Conservation (phyloP, 169 alveolate species). For the Plasmodium berghei region DNA sequence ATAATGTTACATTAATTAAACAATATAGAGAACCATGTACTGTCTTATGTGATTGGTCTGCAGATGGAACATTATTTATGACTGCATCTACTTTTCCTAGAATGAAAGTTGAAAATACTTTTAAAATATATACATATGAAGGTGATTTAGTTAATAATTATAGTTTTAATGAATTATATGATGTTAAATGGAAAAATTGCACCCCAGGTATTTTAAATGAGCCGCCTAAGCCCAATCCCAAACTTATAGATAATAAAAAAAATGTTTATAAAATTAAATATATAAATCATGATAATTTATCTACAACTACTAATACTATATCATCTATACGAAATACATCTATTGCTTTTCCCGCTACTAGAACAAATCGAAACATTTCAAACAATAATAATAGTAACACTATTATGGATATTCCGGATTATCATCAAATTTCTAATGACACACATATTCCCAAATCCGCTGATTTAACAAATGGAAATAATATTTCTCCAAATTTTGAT, state of each 20-base stretch:
- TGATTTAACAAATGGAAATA: no score
- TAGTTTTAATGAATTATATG: constrained; percentile 46
- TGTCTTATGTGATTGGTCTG: constrained; percentile 86
- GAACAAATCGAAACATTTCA: no score
- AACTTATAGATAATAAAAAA: constrained; percentile 31
- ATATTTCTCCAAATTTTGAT: no score
- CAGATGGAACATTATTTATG: constrained; percentile 82
- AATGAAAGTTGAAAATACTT: constrained; percentile 85
- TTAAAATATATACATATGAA: constrained; percentile 83
- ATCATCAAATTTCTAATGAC: no score
- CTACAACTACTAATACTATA: not conserved
- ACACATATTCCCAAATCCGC: no score
- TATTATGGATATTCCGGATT: no score
- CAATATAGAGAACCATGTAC: constrained; percentile 85
- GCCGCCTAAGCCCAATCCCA: constrained; percentile 59
- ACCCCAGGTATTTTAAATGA: constrained; percentile 11
- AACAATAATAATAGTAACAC: no score
- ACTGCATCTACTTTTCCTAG: constrained; percentile 87
- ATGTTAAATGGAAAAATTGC: constrained; percentile 52
- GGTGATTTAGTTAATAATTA: constrained; percentile 77
- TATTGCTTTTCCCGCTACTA: not conserved
- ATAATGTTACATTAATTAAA: constrained; percentile 76
- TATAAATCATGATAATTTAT: not conserved
- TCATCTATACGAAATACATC: not conserved
- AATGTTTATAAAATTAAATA: constrained; percentile 46